Conservation (phyloP, 2,329 filamentous ascomycete genomes). For the Aureobasidium sp. region DNA sequence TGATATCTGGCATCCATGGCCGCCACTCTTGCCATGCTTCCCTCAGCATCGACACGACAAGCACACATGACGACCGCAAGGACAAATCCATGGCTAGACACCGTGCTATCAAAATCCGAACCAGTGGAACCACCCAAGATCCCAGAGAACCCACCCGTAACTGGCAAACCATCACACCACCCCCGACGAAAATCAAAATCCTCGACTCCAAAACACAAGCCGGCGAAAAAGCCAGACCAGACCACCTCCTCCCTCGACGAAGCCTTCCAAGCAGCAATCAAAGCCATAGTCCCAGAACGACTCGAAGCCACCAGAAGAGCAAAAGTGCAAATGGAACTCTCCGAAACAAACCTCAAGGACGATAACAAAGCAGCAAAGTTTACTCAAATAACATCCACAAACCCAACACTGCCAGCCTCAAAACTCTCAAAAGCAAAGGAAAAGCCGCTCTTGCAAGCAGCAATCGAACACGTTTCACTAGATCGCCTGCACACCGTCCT, state of each 20-base stretch:
- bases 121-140: neutral
- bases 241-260: neutral
- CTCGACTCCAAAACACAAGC: neutral
- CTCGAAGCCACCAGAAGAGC: neutral
- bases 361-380: neutral
- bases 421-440: neutral
- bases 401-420: neutral
- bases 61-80: neutral
- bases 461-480: neutral
- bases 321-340: neutral
- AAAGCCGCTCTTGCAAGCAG: neutral
- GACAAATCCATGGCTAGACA: neutral
- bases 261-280: conserved; percentile 1
- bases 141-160: neutral
- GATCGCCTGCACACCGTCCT: neutral
- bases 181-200: neutral
- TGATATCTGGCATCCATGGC: neutral
- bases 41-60: neutral
- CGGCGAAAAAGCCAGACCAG: neutral
- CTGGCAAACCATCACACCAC: neutral
- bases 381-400: neutral
- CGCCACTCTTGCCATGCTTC: neutral
- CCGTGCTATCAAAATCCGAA: neutral
- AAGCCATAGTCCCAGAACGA: neutral
- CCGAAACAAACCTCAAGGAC: neutral